Evolutionary conservation across 2,329 filamentous ascomycete species (phyloP), one percentile per base, ranked within the genome.

Genomic region (Fusarium algeriense): DNA sequence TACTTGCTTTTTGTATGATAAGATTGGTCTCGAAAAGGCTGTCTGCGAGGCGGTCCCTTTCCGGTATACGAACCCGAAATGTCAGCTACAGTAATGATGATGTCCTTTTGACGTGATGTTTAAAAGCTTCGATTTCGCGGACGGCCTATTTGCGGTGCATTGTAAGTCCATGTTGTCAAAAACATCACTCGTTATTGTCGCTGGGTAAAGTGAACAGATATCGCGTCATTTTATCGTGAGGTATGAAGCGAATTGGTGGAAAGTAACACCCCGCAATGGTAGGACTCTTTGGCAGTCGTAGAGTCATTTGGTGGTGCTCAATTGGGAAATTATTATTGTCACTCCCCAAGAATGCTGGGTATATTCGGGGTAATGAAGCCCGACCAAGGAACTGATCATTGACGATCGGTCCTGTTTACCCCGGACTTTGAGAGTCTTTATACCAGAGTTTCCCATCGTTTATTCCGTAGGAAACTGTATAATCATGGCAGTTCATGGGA

Each of bases 281-380:
- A 26, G 30, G 20, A 20, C 4, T 5, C 8, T 41, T 32, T 30
- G 35, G 28, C 35, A 37, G 30, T n/a, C 30, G n/a, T 26, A 15
- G 20, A 35, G 14, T 32, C 19, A 37, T 35, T 40, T 20, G 20
- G 23, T 30, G 34, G 5, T 26, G 11, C 43, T 48, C 37, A 48
- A 30, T 32, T 15, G 49, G 35, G 41, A 49, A 54, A 37, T 8
- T 28, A 12, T 4, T 8, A 7, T n/a, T 11, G 48, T 41, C 23
- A 54, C 20, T 44, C 32, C 30, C 4, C 3, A 35, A 37, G 7
- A 23, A 10, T 15, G 5, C 15, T 61, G n/a, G 38, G 49, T 44
- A n/a, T 30, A 4, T n/a, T 61, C 61, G 61, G 64, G 48, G 43
- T 30, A 67, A 55, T 41, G 23, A n/a, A 35, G 26, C 7, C 62